Percentiles rank a stretch among this genome's conserved stretches.
These are phyloP conservation scores for Juglanconis oblonga DNA, from an alignment of 2,329 filamentous ascomycete genomes.

Conservation along the genomic window DNA sequence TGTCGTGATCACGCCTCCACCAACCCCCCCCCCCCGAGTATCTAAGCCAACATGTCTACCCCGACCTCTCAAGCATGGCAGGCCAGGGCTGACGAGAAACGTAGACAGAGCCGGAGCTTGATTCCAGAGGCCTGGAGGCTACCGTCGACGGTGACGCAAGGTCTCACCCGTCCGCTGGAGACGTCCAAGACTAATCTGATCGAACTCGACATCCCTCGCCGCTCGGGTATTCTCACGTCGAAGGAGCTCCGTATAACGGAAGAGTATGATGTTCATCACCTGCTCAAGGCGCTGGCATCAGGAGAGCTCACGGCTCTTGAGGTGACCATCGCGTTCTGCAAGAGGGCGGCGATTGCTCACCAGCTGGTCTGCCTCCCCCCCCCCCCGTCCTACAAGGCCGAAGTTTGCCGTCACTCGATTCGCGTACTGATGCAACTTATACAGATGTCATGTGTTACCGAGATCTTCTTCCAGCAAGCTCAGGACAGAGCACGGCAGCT, in stretches of 20 bases:
- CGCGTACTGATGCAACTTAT: not conserved
- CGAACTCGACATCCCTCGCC: constrained; percentile 6
- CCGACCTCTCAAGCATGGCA: not conserved
- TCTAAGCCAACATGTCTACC: not conserved
- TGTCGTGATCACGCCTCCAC: too few species aligned
- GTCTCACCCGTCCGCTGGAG: constrained; percentile 11
- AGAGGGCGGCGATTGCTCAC: constrained; percentile 18
- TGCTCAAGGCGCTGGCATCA: constrained; percentile 9
- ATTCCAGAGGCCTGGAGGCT: constrained; percentile 16
- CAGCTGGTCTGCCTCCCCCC: constrained; percentile 6
- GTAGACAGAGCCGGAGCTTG: not conserved
- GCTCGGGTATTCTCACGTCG: constrained; percentile 12
- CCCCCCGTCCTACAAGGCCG: too few species aligned
- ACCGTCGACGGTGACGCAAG: not conserved
- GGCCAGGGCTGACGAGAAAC: constrained; percentile 7
- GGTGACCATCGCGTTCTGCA: constrained; percentile 17
- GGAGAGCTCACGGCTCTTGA: constrained; percentile 13
- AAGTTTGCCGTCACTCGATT: not conserved
- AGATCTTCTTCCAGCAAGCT: constrained; percentile 15
- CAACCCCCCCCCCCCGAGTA: not conserved
- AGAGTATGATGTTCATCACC: constrained; percentile 6
- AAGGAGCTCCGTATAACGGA: constrained; percentile 17
- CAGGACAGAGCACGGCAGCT: constrained; percentile 13
- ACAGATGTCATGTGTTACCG: constrained; percentile 18
- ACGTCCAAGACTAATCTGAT: constrained; percentile 14